Percentiles rank a stretch among this genome's conserved stretches.
These are phyloP conservation scores for Calonectria pauciramosa DNA, from an alignment of 2,329 filamentous ascomycete genomes.

Conservation along the genomic window DNA sequence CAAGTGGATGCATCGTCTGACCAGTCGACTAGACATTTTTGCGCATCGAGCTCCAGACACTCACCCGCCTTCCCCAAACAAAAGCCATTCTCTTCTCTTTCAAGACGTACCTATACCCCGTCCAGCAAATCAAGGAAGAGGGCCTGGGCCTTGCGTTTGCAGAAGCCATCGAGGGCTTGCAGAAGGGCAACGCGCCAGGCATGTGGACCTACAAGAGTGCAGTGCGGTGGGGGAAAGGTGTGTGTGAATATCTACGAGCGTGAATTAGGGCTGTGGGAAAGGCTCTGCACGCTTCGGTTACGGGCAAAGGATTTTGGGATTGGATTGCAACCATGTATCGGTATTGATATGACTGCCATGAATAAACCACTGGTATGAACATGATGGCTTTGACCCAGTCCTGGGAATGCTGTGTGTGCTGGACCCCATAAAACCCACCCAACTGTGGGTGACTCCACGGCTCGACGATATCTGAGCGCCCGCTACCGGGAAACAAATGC, in stretches of 20 bases:
- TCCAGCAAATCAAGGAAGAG: slow-evolving; percentile 63
- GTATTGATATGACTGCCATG: background rate
- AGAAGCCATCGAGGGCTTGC: slow-evolving; percentile 66
- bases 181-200: slow-evolving; percentile 63
- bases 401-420: background rate
- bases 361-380: background rate
- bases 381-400: background rate
- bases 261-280: slow-evolving; percentile 18
- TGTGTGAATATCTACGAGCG: slow-evolving; percentile 61
- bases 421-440: background rate
- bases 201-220: slow-evolving; percentile 69
- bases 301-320: background rate
- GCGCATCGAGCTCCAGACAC: slow-evolving; percentile 65
- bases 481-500: no score
- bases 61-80: slow-evolving; percentile 63
- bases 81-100: slow-evolving; percentile 66
- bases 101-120: slow-evolving; percentile 67
- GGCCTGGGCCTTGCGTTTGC: slow-evolving; percentile 62
- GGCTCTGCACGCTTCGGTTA: background rate
- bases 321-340: background rate
- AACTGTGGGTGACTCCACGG: no score
- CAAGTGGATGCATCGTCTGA: background rate
- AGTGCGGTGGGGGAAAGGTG: slow-evolving; percentile 61
- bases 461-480: background rate
- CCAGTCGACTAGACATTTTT: slow-evolving; percentile 49